phyloP scores from a whole-genome alignment of 257 asterid species.

The Solanum virginianum region DNA sequence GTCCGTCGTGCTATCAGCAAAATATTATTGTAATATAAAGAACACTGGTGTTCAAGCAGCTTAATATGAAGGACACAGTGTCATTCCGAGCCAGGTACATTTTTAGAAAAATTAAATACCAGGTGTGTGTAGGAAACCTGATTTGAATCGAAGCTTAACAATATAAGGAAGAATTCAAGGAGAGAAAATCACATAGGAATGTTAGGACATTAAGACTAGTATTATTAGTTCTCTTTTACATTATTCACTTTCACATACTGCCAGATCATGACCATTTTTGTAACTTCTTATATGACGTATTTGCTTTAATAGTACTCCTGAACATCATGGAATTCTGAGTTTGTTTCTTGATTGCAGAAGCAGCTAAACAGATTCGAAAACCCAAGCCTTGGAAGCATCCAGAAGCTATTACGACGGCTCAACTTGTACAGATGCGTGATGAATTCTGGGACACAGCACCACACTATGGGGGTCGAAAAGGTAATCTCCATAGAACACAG shows the following conservation, averaged over 20 bases:
- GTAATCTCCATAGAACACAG: conserved; percentile 3
- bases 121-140: neutral
- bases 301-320: neutral
- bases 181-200: neutral
- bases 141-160: neutral
- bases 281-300: neutral
- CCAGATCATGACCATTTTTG: neutral
- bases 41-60: neutral
- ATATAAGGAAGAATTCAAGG: neutral
- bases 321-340: neutral
- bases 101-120: neutral
- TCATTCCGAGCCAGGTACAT: neutral
- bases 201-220: neutral
- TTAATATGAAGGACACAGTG: neutral
- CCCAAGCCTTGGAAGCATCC: conserved; percentile 75
- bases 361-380: conserved; percentile 46
- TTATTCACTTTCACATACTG: neutral
- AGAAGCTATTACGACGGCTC: conserved; percentile 44
- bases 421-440: conserved; percentile 47
- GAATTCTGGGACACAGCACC: conserved; percentile 86
- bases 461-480: conserved; percentile 71
- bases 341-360: conserved; percentile 21
- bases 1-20: neutral
- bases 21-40: neutral
- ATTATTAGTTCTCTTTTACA: neutral